Evolutionary conservation across 305 asterid species (phyloP).

Genomic region (Fraxinus sp.): DNA sequence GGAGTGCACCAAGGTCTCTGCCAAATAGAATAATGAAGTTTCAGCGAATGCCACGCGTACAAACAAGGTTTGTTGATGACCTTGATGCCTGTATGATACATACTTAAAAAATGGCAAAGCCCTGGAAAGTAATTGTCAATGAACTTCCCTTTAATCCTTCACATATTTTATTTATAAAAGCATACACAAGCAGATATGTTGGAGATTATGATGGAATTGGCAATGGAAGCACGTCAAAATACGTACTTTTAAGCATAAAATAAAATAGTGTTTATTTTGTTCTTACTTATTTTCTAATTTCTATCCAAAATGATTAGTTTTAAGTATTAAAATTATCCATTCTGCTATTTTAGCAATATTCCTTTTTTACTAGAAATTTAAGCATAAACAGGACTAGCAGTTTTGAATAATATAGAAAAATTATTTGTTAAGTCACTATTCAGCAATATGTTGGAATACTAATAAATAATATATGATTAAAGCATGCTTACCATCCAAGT

Average conservation of each 20-base stretch:
- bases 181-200: neutral
- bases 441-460: neutral
- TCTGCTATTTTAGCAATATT: neutral
- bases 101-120: neutral
- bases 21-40: slow-evolving; percentile 32
- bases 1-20: slow-evolving; percentile 99
- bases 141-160: neutral
- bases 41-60: neutral
- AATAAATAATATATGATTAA: slow-evolving; percentile 11
- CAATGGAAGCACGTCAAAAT: neutral
- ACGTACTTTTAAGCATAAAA: neutral
- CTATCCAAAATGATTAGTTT: neutral
- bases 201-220: neutral
- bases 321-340: neutral
- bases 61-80: neutral
- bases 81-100: neutral
- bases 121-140: neutral
- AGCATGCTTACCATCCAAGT: slow-evolving; percentile 77
- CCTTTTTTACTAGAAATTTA: neutral
- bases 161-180: neutral
- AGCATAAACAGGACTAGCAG: neutral
- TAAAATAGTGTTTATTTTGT: neutral
- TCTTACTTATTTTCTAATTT: neutral
- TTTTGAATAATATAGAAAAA: neutral
- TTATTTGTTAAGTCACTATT: neutral